phyloP scores from a whole-genome alignment of 805 yeast genomes.

The Saccharomycopsis amapae region DNA sequence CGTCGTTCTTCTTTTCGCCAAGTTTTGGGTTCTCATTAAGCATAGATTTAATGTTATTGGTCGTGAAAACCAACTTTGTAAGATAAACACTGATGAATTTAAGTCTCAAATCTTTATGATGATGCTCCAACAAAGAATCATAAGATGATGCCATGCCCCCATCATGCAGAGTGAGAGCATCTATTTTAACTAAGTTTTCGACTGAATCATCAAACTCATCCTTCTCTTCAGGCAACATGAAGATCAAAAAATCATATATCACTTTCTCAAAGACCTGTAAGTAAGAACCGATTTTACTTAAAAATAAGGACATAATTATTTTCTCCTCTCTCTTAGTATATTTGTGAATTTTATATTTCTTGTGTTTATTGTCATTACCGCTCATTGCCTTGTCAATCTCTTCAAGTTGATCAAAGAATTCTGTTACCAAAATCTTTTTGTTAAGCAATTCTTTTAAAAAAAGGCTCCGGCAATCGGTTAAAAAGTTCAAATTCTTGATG shows the following conservation, averaged over 20 bases:
- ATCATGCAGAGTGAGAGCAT: neutral
- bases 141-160: neutral
- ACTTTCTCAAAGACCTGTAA: neutral
- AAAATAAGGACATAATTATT: neutral
- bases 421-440: neutral
- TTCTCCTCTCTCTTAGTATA: conserved; percentile 10
- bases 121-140: no score
- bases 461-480: neutral
- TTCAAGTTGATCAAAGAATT: neutral
- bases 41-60: neutral
- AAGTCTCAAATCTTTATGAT: neutral
- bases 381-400: neutral
- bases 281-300: neutral
- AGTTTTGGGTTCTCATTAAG: neutral
- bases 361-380: neutral
- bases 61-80: neutral
- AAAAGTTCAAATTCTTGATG: neutral
- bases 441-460: conserved; percentile 1
- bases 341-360: conserved; percentile 3
- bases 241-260: neutral
- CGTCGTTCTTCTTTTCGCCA: neutral
- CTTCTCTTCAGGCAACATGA: neutral
- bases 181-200: no score
- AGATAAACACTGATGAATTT: neutral
- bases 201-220: neutral